Evolutionary conservation across 2,329 filamentous ascomycete genomes (phyloP), one percentile per base, ranked within the genome.

Genomic region (Aspergillus sp.): DNA sequence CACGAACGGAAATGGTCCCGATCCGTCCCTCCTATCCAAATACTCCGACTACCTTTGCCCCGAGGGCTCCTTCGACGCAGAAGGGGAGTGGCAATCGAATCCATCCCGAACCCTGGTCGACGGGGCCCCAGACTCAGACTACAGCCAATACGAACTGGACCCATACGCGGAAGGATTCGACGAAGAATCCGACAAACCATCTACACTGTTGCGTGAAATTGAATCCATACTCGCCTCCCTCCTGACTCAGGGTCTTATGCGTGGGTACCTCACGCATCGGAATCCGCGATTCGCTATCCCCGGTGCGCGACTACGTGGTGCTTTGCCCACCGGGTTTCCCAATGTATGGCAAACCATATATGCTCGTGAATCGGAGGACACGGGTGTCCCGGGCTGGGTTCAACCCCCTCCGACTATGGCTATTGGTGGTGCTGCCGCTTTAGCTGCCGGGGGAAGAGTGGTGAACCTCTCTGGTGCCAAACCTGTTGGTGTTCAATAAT

Each of bases 251-350:
- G 90, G 90, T 0, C 79, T 96, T 23, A 80, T 97, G 70, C 86
- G 88, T 64, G 93, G 93, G 2, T 97, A 93, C 68, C 83, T 97
- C 27, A 90, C 90, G 15, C 91, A 96, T 67, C 84, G 84, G 24
- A 86, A 87, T 68, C 83, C 84, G 44, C 87, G 90, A 49, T 92
- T 97, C 68, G 92, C 91, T 12, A 90, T 97, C 44, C 86, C 89
- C 52, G 92, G 93, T 3, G 86, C 90, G 23, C 70, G 73, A 43
- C 51, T 70, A 23, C 71, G 73, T 5, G 75, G 75, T 7, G 75
- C 78, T 3, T 57, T 77, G 24, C 71, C 74, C 0, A 78, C 76
- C 2, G 77, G 77, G 2, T 97, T 93, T 78, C 92, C 93, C 1
- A 79, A 78, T 44, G 85, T 90, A 1, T 91, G 88, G 82, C 80